Evolutionary conservation across 495 filamentous ascomycete genomes (phyloP).

Genomic region (Entonaema liquescens): DNA sequence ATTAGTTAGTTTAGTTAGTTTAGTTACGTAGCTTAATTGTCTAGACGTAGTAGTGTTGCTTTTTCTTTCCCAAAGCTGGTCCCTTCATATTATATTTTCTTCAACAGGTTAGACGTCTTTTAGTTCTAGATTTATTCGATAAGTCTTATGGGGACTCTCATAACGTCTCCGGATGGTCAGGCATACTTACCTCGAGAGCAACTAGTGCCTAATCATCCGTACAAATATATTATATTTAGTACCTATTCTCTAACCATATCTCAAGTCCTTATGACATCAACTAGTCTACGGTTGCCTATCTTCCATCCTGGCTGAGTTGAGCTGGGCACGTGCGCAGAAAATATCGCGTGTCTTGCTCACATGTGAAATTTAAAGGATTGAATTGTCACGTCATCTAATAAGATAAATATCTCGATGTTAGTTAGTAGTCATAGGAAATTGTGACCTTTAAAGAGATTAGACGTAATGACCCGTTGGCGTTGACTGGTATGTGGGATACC

Average conservation of each 20-base stretch:
- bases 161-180: slow-evolving; percentile 6
- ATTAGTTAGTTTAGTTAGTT: not conserved
- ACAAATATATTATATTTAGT: not conserved
- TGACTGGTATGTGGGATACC: not conserved
- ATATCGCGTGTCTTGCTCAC: slow-evolving; percentile 27
- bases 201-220: not conserved
- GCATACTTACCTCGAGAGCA: slow-evolving; percentile 1
- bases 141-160: slow-evolving; percentile 3
- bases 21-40: too few species aligned
- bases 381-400: slow-evolving; percentile 6
- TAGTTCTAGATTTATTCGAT: not conserved
- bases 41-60: not conserved
- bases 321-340: slow-evolving; percentile 30
- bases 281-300: not conserved
- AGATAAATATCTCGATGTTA: not conserved
- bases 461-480: not conserved
- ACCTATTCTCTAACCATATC: not conserved
- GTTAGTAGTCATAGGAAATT: not conserved
- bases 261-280: slow-evolving; percentile 34
- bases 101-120: slow-evolving; percentile 9
- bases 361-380: slow-evolving; percentile 10
- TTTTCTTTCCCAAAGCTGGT: not conserved
- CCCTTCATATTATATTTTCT: slow-evolving; percentile 16
- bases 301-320: slow-evolving; percentile 2
- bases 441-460: not conserved